A percentile compares a stretch with the other conserved stretches of the same genome.
Evolutionary conservation across 2,329 filamentous ascomycete species (phyloP).

Genomic region (Cylindrodendrum hubeiense): DNA sequence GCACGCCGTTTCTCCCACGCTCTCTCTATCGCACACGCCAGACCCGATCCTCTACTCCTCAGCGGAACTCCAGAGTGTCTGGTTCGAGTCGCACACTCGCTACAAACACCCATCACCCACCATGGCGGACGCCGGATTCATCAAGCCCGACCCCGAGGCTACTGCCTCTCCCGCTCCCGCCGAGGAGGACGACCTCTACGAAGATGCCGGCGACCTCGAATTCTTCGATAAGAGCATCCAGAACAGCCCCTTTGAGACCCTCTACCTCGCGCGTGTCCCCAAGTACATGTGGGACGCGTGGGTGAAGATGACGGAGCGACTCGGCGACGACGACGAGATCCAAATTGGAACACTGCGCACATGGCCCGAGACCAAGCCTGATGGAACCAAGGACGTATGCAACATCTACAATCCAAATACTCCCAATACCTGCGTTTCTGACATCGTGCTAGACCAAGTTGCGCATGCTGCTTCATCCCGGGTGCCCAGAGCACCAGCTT

Average conservation of each 20-base stretch:
- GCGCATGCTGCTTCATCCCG: conserved; percentile 75
- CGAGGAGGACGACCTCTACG: conserved; percentile 77
- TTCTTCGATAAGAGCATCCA: conserved; percentile 62
- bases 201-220: conserved; percentile 68
- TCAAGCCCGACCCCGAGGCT: conserved; percentile 65
- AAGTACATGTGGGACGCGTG: conserved; percentile 86
- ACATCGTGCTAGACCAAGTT: conserved; percentile 50
- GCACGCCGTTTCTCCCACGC: neutral
- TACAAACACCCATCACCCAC: conserved; percentile 20
- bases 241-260: conserved; percentile 56
- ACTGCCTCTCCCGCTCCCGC: conserved; percentile 57
- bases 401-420: neutral
- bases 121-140: conserved; percentile 51
- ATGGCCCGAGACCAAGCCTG: conserved; percentile 66
- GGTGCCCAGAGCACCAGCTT: conserved; percentile 74
- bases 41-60: neutral
- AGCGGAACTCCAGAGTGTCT: neutral
- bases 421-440: conserved; percentile 12
- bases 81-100: conserved; percentile 14
- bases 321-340: conserved; percentile 86
- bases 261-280: conserved; percentile 84
- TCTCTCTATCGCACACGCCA: neutral
- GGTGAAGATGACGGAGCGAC: conserved; percentile 63
- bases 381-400: conserved; percentile 60
- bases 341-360: conserved; percentile 80